These are phyloP conservation scores for Botrytis tulipae DNA, from an alignment of 2,329 filamentous ascomycete genomes.

Conservation along the genomic window DNA sequence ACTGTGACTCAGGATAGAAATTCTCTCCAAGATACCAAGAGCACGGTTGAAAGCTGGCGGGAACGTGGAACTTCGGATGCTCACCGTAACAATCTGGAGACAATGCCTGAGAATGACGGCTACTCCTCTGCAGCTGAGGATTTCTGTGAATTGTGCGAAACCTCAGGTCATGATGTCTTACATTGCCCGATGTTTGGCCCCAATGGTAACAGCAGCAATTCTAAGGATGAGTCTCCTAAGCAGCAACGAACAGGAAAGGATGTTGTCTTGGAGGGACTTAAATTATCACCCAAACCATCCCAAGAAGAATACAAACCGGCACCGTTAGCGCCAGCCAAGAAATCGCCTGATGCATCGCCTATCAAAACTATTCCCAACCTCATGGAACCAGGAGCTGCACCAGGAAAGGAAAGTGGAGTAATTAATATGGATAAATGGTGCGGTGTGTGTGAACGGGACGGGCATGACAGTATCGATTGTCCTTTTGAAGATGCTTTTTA, in stretches of 20 bases:
- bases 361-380: slow-evolving; percentile 57
- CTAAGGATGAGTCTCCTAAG: slow-evolving; percentile 20
- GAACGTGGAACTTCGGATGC: slow-evolving; percentile 44
- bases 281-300: slow-evolving; percentile 41
- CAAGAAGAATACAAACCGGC: slow-evolving; percentile 51
- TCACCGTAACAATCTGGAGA: slow-evolving; percentile 55
- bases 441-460: slow-evolving; percentile 91
- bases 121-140: slow-evolving; percentile 69
- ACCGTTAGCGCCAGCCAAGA: slow-evolving; percentile 53
- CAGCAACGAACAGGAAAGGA: slow-evolving; percentile 41
- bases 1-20: slow-evolving; percentile 48
- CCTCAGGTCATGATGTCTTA: slow-evolving; percentile 85
- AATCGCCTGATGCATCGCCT: slow-evolving; percentile 42
- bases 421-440: slow-evolving; percentile 92
- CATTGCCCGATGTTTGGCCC: slow-evolving; percentile 80
- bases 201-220: slow-evolving; percentile 25
- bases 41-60: slow-evolving; percentile 60
- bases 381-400: slow-evolving; percentile 65
- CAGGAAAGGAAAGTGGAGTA: slow-evolving; percentile 74
- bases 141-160: slow-evolving; percentile 88
- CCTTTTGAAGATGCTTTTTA: slow-evolving; percentile 82
- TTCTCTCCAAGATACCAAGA: slow-evolving; percentile 64
- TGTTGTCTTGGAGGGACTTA: slow-evolving; percentile 42
- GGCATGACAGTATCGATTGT: slow-evolving; percentile 93
- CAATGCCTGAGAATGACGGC: slow-evolving; percentile 68